phyloP scores from a whole-genome alignment of 495 filamentous ascomycete genomes.

The Xylaria venustula region DNA sequence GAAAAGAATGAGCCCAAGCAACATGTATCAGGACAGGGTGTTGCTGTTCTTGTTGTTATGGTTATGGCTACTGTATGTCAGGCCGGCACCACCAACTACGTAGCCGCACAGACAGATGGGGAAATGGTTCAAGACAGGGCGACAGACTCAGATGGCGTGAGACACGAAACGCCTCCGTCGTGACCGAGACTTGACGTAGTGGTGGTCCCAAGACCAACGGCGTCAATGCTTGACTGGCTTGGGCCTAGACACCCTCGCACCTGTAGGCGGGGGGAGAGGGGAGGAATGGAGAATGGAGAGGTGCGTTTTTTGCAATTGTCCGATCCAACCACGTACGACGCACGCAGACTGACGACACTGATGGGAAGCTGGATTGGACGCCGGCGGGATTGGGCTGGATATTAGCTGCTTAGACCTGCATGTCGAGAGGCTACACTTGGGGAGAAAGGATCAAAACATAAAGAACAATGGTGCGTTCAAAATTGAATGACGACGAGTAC shows the following conservation, averaged over 20 bases:
- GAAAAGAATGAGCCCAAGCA: slow-evolving; percentile 4
- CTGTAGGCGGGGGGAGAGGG: background rate
- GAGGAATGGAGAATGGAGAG: background rate
- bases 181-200: slow-evolving; percentile 11
- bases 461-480: background rate
- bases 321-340: slow-evolving; percentile 1
- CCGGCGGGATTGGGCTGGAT: slow-evolving; percentile 12
- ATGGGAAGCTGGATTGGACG: background rate
- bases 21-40: slow-evolving; percentile 5
- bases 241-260: slow-evolving; percentile 3
- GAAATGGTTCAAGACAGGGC: background rate
- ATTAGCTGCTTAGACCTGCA: slow-evolving; percentile 11
- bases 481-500: background rate
- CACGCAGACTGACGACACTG: slow-evolving; percentile 2
- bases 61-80: too few relatives aligned
- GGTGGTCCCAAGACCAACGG: slow-evolving; percentile 1
- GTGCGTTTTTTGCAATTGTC: background rate
- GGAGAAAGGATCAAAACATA: too few relatives aligned
- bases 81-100: background rate
- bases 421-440: background rate
- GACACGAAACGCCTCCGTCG: background rate
- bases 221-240: slow-evolving; percentile 1
- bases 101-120: background rate
- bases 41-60: background rate
- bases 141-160: slow-evolving; percentile 1